Evolutionary conservation across 1,284 basidiomycete species (phyloP).

Genomic region (Singerocomus rubriflavus): DNA sequence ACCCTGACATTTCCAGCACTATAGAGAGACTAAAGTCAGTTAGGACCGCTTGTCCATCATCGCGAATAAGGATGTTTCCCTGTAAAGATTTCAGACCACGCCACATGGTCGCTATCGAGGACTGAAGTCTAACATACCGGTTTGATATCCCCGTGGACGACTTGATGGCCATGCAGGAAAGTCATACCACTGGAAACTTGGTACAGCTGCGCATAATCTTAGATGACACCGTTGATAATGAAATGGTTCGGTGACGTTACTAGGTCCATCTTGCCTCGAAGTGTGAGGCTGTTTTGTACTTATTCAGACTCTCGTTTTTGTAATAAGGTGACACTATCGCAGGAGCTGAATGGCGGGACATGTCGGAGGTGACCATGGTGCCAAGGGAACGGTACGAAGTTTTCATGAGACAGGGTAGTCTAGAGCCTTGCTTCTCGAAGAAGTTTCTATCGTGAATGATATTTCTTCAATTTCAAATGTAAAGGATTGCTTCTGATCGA

Average conservation of each 20-base stretch:
- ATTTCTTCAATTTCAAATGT: neutral
- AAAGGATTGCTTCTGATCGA: neutral
- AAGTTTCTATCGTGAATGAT: constrained; percentile 23
- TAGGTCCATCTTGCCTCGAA: constrained; percentile 19
- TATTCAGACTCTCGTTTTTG: constrained; percentile 21
- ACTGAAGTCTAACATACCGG: constrained; percentile 19
- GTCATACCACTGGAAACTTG: constrained; percentile 23
- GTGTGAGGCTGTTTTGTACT: constrained; percentile 13
- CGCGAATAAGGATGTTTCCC: constrained; percentile 29
- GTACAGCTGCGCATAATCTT: constrained; percentile 14
- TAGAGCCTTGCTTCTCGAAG: constrained; percentile 31
- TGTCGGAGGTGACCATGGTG: constrained; percentile 17
- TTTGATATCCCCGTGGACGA: constrained; percentile 32
- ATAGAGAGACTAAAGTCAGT: constrained; percentile 34
- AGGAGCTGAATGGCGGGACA: constrained; percentile 19
- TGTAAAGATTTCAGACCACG: neutral
- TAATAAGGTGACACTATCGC: constrained; percentile 31
- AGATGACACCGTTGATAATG: neutral
- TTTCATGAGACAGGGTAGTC: constrained; percentile 24
- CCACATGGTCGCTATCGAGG: neutral
- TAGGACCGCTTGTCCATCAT: constrained; percentile 23
- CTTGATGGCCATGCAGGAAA: constrained; percentile 19
- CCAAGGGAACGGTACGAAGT: constrained; percentile 28
- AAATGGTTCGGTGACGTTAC: constrained; percentile 9
- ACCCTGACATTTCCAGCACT: constrained; percentile 28